Conservation (phyloP, 2,329 filamentous ascomycete genomes). For the Laburnicola sp. region DNA sequence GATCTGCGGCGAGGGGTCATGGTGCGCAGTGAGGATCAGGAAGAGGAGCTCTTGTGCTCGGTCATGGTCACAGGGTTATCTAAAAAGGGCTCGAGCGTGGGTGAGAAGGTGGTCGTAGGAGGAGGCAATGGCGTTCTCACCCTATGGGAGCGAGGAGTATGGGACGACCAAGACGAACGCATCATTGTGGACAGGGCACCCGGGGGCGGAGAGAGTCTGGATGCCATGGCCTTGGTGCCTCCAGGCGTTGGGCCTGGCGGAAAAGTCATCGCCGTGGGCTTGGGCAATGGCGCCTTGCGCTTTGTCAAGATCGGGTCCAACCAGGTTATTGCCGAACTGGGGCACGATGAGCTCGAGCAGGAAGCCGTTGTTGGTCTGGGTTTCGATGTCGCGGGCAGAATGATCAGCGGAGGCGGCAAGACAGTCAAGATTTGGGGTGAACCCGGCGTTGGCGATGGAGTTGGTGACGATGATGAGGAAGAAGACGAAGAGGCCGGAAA, state of each 20-base stretch:
- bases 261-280: slow-evolving; percentile 76
- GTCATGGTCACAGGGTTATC: slow-evolving; percentile 77
- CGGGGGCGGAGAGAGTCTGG: slow-evolving; percentile 75
- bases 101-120: slow-evolving; percentile 74
- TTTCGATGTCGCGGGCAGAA: slow-evolving; percentile 81
- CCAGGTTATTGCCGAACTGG: slow-evolving; percentile 67
- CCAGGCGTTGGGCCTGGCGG: slow-evolving; percentile 67
- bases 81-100: slow-evolving; percentile 68
- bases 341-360: slow-evolving; percentile 72
- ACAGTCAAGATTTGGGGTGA: slow-evolving; percentile 90
- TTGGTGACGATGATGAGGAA: slow-evolving; percentile 54
- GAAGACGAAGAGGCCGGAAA: slow-evolving; percentile 52
- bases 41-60: slow-evolving; percentile 86
- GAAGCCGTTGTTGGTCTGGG: slow-evolving; percentile 81
- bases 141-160: slow-evolving; percentile 89
- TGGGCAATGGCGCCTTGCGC: slow-evolving; percentile 77
- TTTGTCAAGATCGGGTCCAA: slow-evolving; percentile 76
- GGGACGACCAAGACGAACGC: slow-evolving; percentile 93
- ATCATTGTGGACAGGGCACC: slow-evolving; percentile 70
- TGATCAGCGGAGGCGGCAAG: slow-evolving; percentile 87
- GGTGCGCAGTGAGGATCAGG: slow-evolving; percentile 89
- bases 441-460: slow-evolving; percentile 65
- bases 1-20: slow-evolving; percentile 85
- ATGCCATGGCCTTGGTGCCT: slow-evolving; percentile 74
- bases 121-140: slow-evolving; percentile 82